Conservation (phyloP, 169 alveolate genomes). For the Neospora caninum region DNA sequence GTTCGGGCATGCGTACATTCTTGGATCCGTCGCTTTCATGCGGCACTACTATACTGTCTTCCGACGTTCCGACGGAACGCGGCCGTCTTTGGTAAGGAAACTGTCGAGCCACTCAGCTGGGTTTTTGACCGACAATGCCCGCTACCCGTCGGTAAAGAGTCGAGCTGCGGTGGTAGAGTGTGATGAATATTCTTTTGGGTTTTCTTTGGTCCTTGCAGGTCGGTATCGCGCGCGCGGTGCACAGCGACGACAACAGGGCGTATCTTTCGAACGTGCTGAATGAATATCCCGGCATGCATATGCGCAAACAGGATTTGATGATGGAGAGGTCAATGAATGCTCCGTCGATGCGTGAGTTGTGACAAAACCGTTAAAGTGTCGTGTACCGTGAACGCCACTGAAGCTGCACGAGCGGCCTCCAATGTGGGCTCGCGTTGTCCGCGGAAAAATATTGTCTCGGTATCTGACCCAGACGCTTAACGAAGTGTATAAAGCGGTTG, state of each 20-base stretch:
- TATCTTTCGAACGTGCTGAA: constrained; percentile 39
- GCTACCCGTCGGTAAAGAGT: not conserved
- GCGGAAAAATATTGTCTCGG: not conserved
- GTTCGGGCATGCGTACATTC: constrained; percentile 86
- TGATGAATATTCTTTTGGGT: not conserved
- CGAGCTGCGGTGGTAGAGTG: not conserved
- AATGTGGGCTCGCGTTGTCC: not conserved
- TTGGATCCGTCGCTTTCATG: constrained; percentile 88
- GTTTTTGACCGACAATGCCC: not conserved
- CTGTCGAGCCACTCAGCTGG: not conserved
- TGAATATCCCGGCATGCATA: constrained; percentile 29
- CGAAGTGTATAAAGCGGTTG: not conserved
- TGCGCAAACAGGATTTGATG: not conserved
- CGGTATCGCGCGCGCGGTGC: constrained; percentile 61
- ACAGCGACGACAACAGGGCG: constrained; percentile 37
- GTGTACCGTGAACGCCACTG: not conserved
- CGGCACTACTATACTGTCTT: constrained; percentile 83
- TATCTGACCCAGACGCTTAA: not conserved
- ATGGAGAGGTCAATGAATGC: not conserved
- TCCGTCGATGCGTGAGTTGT: not conserved
- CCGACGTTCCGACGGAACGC: constrained; percentile 67
- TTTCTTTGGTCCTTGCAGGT: constrained; percentile 9
- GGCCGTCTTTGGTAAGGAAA: constrained; percentile 55
- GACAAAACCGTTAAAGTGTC: not conserved
- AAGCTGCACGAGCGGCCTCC: not conserved